Evolutionary conservation across 2,329 filamentous ascomycete species (phyloP).

Genomic region (Fusarium subglutinans): DNA sequence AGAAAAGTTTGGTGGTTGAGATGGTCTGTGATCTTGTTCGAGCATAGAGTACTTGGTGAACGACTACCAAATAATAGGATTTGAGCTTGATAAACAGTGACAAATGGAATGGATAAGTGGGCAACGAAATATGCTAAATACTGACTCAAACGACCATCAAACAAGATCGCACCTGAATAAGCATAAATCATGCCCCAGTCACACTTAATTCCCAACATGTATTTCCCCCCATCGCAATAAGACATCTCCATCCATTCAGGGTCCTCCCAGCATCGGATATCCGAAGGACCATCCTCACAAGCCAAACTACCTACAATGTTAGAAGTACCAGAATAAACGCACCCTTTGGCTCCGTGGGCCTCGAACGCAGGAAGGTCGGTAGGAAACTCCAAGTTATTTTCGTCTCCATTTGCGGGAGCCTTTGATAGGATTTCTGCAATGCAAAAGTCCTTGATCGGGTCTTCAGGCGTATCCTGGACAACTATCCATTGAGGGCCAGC

Average conservation of each 20-base stretch:
- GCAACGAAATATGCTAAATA: too few species aligned
- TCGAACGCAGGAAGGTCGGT: too few species aligned
- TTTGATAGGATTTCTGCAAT: too few species aligned
- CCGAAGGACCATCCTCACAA: neutral
- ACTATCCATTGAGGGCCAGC: too few species aligned
- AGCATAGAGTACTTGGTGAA: neutral
- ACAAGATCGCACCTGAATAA: neutral
- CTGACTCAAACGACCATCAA: neutral
- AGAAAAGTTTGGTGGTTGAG: neutral
- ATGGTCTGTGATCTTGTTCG: neutral
- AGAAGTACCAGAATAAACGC: too few species aligned
- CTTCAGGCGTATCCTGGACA: rapidly evolving
- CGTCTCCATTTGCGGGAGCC: too few species aligned
- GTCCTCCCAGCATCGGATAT: neutral
- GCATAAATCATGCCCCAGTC: neutral
- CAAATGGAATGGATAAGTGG: neutral
- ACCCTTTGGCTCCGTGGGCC: too few species aligned
- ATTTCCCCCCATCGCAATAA: neutral
- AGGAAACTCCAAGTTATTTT: too few species aligned
- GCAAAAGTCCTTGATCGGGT: too few species aligned
- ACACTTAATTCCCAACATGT: neutral
- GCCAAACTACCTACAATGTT: neutral
- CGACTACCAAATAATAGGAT: rapidly evolving
- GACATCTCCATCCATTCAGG: neutral
- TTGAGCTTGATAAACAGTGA: neutral